Evolutionary conservation across 345 rosid genomes (phyloP).

Genomic region (Jatropha curcas): DNA sequence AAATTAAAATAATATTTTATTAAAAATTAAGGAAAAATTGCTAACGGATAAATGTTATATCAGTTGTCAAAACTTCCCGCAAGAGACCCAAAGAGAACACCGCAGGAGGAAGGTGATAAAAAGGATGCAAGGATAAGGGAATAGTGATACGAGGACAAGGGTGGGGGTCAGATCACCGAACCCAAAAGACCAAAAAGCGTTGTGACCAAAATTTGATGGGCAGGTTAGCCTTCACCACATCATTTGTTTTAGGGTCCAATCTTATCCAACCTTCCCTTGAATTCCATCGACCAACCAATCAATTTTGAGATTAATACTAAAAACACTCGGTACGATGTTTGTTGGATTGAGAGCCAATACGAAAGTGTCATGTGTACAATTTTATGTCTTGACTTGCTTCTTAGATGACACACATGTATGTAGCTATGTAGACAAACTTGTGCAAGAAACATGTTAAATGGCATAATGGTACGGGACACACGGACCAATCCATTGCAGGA

Average conservation of each 20-base stretch:
- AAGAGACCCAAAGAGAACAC: too few relatives aligned
- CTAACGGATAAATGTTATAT: too few relatives aligned
- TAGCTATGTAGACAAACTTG: neutral
- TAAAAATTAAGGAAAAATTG: too few relatives aligned
- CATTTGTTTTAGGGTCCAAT: neutral
- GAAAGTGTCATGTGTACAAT: constrained; percentile 2
- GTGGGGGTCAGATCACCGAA: neutral
- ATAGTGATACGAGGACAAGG: neutral
- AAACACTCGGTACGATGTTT: too few relatives aligned
- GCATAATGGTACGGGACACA: neutral
- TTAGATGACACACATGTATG: neutral
- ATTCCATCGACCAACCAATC: too few relatives aligned
- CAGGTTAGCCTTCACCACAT: constrained; percentile 10
- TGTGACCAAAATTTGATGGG: neutral
- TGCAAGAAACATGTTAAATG: neutral
- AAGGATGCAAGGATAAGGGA: neutral
- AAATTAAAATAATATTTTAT: too few relatives aligned
- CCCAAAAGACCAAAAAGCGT: neutral
- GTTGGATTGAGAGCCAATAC: too few relatives aligned
- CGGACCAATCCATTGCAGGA: neutral
- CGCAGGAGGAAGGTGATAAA: neutral
- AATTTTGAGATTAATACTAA: too few relatives aligned
- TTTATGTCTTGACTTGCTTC: too few relatives aligned
- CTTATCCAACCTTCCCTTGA: neutral
- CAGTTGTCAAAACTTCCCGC: too few relatives aligned